A percentile compares a stretch with the other conserved stretches of the same genome.
Conservation (phyloP, 305 asterid genomes). For the Solanum hybrid region DNA sequence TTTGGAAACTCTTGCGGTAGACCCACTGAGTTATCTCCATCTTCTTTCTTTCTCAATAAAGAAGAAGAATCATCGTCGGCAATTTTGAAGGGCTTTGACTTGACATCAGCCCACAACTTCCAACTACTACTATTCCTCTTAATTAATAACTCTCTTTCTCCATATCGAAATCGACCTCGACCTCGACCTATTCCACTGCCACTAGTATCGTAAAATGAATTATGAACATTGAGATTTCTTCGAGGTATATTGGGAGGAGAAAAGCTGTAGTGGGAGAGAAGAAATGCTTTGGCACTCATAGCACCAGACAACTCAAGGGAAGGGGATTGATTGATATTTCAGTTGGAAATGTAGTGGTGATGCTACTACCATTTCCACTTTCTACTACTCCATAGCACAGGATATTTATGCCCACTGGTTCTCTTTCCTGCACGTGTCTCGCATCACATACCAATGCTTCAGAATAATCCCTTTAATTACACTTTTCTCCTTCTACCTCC, state of each 20-base stretch:
- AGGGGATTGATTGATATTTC: background rate
- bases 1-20: constrained; percentile 61
- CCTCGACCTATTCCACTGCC: background rate
- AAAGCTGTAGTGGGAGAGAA: constrained; percentile 24
- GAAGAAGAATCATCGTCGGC: constrained; percentile 20
- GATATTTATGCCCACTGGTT: constrained; percentile 30
- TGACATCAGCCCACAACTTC: constrained; percentile 46
- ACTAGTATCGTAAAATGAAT: background rate
- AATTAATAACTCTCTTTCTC: constrained; percentile 16
- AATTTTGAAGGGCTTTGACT: constrained; percentile 46
- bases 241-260: constrained; percentile 36
- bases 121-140: constrained; percentile 24
- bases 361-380: background rate
- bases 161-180: constrained; percentile 4
- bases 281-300: constrained; percentile 56
- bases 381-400: background rate
- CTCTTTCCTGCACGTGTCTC: constrained; percentile 18
- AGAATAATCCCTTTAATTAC: constrained; percentile 3
- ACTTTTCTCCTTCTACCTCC: background rate
- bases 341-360: background rate
- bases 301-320: constrained; percentile 9
- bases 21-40: constrained; percentile 7
- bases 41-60: constrained; percentile 17
- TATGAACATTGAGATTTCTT: constrained; percentile 1
- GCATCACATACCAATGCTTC: background rate